These are phyloP conservation scores for Cryomyces antarcticus DNA, from an alignment of 495 filamentous ascomycete species.

Conservation along the genomic window DNA sequence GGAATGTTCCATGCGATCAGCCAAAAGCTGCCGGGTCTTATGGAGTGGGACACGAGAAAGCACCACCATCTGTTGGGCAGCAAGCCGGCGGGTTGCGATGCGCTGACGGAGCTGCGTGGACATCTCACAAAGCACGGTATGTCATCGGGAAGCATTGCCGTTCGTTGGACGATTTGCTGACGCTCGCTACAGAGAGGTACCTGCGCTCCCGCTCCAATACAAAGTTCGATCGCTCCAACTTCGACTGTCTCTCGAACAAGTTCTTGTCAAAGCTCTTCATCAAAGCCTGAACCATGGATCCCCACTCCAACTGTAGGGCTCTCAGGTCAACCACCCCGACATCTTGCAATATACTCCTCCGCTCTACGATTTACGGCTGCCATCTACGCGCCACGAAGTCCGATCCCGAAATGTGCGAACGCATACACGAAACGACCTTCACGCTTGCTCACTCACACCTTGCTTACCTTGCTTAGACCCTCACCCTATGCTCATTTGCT, in stretches of 20 bases:
- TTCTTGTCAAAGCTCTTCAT: constrained; percentile 87
- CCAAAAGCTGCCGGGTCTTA: constrained; percentile 74
- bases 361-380: too few relatives aligned
- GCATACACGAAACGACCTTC: too few relatives aligned
- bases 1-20: constrained; percentile 90
- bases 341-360: too few relatives aligned
- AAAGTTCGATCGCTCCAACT: constrained; percentile 73
- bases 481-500: too few relatives aligned
- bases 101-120: constrained; percentile 78
- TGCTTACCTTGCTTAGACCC: too few relatives aligned
- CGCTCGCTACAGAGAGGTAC: constrained; percentile 30
- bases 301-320: too few relatives aligned
- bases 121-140: constrained; percentile 80
- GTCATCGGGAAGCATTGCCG: constrained; percentile 12
- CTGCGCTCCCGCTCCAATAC: constrained; percentile 34
- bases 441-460: too few relatives aligned
- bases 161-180: constrained; percentile 2
- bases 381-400: too few relatives aligned
- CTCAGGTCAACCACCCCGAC: too few relatives aligned
- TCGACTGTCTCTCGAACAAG: constrained; percentile 86
- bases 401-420: too few relatives aligned
- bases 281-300: not conserved
- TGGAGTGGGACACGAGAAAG: constrained; percentile 75
- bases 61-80: constrained; percentile 74
- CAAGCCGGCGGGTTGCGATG: constrained; percentile 74